These are phyloP conservation scores for Nematocida sp. DNA, from an alignment of 371 early-diverging fungal species.

Conservation along the genomic window DNA sequence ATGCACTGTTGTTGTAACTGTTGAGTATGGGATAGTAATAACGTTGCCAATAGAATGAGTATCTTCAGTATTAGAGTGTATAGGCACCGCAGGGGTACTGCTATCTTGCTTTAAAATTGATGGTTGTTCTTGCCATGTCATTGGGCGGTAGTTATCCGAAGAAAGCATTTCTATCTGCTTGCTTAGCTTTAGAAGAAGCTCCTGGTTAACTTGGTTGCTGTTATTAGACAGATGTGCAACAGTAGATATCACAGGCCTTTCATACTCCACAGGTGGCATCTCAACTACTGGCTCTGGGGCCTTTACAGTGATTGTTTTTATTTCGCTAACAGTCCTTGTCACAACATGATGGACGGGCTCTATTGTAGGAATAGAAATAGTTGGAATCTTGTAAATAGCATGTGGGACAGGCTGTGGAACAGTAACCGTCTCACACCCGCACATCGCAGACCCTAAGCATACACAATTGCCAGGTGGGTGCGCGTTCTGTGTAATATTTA, in stretches of 20 bases:
- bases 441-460: constrained; percentile 27
- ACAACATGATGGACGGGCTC: neutral
- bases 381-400: neutral
- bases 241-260: neutral
- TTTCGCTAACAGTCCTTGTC: neutral
- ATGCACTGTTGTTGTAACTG: constrained; percentile 29
- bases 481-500: constrained; percentile 31
- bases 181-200: neutral
- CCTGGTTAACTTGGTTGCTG: neutral
- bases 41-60: neutral
- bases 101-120: neutral
- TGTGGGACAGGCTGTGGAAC: neutral
- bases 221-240: neutral
- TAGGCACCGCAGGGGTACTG: neutral
- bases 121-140: neutral
- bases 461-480: constrained; percentile 48
- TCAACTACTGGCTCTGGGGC: neutral
- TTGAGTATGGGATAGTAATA: constrained; percentile 55
- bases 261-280: neutral
- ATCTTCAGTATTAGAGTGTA: neutral
- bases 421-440: constrained; percentile 34
- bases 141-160: neutral
- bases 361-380: neutral
- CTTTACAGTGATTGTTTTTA: constrained; percentile 1
- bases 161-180: constrained; percentile 3